Conservation (phyloP, 306 rosid species). For the Lathyrus tuberosus region DNA sequence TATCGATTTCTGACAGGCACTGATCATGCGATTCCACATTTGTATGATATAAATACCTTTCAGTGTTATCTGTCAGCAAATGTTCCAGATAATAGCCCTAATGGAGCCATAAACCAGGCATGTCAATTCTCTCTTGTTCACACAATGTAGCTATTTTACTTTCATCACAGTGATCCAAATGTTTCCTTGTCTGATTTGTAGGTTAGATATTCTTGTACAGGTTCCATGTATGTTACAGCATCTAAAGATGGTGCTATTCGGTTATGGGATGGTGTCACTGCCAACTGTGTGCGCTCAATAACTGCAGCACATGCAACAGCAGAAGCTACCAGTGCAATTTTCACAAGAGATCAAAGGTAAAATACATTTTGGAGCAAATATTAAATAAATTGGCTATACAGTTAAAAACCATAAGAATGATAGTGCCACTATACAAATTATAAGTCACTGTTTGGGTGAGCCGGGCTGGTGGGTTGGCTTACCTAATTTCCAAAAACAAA, state of each 20-base stretch:
- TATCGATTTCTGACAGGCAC: slow-evolving; percentile 62
- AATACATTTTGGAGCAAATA: slow-evolving; percentile 26
- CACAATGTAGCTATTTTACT: slow-evolving; percentile 22
- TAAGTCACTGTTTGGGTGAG: neutral
- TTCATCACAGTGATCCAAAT: slow-evolving; percentile 3
- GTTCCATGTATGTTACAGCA: slow-evolving; percentile 88
- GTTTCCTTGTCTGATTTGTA: slow-evolving; percentile 46
- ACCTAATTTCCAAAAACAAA: neutral
- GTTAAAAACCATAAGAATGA: slow-evolving; percentile 12
- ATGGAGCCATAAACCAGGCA: slow-evolving; percentile 92
- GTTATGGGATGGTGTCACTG: slow-evolving; percentile 88
- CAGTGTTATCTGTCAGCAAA: slow-evolving; percentile 80
- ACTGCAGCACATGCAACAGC: slow-evolving; percentile 75
- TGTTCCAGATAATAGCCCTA: slow-evolving; percentile 63
- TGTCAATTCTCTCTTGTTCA: slow-evolving; percentile 38
- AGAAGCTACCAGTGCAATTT: slow-evolving; percentile 85
- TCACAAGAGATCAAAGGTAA: slow-evolving; percentile 83
- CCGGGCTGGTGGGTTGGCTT: neutral
- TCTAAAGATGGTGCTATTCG: slow-evolving; percentile 84
- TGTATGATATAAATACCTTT: slow-evolving; percentile 84
- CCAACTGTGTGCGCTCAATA: slow-evolving; percentile 72
- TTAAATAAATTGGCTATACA: neutral
- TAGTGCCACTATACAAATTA: slow-evolving; percentile 3
- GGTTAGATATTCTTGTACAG: slow-evolving; percentile 86
- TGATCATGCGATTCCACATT: slow-evolving; percentile 88